Base-by-base conservation (phyloP, 257 asterid genomes). In the Solanum phureja region DNA sequence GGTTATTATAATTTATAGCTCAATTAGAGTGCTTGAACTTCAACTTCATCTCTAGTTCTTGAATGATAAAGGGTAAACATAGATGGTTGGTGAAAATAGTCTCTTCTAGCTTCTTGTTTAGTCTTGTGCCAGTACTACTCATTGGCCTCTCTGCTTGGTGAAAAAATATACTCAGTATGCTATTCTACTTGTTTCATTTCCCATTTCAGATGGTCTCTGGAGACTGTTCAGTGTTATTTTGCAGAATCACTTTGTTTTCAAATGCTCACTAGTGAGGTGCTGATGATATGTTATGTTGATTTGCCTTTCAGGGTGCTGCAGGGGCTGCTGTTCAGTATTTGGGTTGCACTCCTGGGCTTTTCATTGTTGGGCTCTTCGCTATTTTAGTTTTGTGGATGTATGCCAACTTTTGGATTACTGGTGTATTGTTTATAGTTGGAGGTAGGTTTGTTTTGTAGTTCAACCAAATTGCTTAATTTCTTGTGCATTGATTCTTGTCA, bases 361-460 rank as follows among this genome's bases (percentile, higher is more conserved):
- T 96, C 90, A 96, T 97, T 73, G 99, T 97, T 84, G 99, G 99
- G 90, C 94, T 96, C 87, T 94, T 95, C 89, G 95, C 94, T 88
- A 97, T 96, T 93, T 88, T 96, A 83, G 90, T 94, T 90, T 94
- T 97, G 86, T 97, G 99, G 99, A 96, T 96, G 98, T 97, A 93
- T 92, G 99, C 99, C 86, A 97, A 97, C 95, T 95, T 97, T 94
- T 97, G 99, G 99, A 97, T 96, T 72, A 93, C 97, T 31, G 98
- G 99, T 77, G 89, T 98, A 92, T 90, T 97, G 93, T 94, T 97
- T 92, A 93, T 97, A 87, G 95, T 97, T 89, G 99, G 99, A 89
- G 99, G 99, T 97, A 96, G 64, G 98, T 62, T 81, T 68, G 64
- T 68, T 46, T 18, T 66, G 71, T 8, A 46, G 42, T 81, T 18